These are phyloP conservation scores for Neonectria hederae DNA, from an alignment of 2,329 filamentous ascomycete genomes.

Conservation along the genomic window DNA sequence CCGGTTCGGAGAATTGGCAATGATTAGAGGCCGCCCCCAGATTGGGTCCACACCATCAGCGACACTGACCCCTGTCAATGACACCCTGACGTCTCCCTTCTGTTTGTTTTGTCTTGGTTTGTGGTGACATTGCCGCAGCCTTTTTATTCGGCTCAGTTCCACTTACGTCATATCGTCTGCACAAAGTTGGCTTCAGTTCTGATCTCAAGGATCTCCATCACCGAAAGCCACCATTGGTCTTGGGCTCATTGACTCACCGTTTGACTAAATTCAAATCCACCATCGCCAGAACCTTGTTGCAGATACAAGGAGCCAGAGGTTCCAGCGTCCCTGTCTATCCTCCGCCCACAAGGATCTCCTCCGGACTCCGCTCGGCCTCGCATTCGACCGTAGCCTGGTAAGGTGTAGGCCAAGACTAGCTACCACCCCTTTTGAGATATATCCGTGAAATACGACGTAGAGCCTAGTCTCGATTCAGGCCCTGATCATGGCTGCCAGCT, in stretches of 20 bases:
- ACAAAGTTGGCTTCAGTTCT: background rate
- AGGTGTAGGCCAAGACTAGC: background rate
- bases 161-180: background rate
- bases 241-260: background rate
- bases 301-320: background rate
- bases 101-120: background rate
- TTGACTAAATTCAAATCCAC: background rate
- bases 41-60: background rate
- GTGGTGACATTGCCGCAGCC: background rate
- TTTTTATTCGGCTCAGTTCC: background rate
- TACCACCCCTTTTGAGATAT: background rate
- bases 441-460: background rate
- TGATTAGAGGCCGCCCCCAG: background rate
- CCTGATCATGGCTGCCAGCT: background rate
- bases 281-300: background rate
- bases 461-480: background rate
- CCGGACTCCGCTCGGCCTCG: background rate
- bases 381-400: background rate
- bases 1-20: background rate
- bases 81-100: background rate
- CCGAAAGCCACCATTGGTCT: background rate
- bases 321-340: background rate
- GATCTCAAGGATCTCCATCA: background rate
- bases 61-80: background rate
- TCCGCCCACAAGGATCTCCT: background rate